Evolutionary conservation across 1,139 yeast genomes (phyloP).

Genomic region (Meyerozyma athensensis): DNA sequence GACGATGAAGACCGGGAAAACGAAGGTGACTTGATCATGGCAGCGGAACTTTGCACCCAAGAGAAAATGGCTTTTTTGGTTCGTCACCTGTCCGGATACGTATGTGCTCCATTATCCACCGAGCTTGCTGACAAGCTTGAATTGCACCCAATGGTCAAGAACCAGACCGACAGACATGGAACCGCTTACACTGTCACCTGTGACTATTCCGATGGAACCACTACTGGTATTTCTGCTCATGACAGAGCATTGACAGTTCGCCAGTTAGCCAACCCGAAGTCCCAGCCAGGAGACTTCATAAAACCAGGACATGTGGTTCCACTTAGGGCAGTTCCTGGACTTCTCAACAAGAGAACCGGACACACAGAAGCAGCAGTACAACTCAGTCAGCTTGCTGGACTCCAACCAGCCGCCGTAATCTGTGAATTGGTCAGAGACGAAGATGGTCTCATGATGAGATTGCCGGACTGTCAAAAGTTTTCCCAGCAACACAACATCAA

Average conservation of each 20-base stretch:
- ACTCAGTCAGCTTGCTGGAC: constrained; percentile 69
- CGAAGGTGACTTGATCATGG: constrained; percentile 94
- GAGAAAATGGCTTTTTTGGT: constrained; percentile 94
- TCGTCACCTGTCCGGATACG: constrained; percentile 84
- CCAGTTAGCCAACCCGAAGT: constrained; percentile 57
- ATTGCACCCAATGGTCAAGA: constrained; percentile 71
- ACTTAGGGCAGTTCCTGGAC: constrained; percentile 83
- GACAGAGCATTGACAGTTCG: constrained; percentile 86
- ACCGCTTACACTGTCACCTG: constrained; percentile 96
- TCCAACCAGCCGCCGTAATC: constrained; percentile 85
- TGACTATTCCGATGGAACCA: constrained; percentile 53
- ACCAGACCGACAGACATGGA: constrained; percentile 79
- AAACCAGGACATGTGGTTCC: constrained; percentile 96
- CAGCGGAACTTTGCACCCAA: constrained; percentile 77
- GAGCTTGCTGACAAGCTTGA: constrained; percentile 75
- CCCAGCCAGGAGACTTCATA: constrained; percentile 62
- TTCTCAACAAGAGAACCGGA: constrained; percentile 80
- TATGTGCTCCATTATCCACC: constrained; percentile 83
- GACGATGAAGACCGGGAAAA: constrained; percentile 95
- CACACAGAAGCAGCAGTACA: constrained; percentile 98
- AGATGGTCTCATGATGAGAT: constrained; percentile 94
- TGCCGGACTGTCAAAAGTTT: constrained; percentile 77
- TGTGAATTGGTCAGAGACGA: constrained; percentile 91
- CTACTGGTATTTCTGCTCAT: constrained; percentile 30
- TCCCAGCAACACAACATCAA: constrained; percentile 60